phyloP scores from a whole-genome alignment of 805 yeast species.

The Yarrowia sp. region DNA sequence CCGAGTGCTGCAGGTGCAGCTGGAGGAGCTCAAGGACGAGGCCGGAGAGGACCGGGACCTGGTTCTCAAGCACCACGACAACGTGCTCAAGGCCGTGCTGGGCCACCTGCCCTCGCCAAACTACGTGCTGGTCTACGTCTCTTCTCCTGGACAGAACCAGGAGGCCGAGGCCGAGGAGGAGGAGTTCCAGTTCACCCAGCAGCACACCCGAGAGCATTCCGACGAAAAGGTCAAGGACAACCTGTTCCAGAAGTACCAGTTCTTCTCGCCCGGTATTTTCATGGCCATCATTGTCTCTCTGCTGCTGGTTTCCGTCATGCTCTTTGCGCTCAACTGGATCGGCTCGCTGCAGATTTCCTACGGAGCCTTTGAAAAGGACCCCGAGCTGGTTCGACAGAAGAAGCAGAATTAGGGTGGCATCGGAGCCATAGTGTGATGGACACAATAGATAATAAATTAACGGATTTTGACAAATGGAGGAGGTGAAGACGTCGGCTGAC shows the following conservation, averaged over 20 bases:
- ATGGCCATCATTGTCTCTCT: constrained; percentile 73
- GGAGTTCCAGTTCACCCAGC: constrained; percentile 15
- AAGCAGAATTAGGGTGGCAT: constrained; percentile 15
- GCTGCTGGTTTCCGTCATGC: constrained; percentile 63
- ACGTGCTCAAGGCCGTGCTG: constrained; percentile 46
- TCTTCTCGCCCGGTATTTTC: constrained; percentile 82
- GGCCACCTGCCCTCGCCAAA: constrained; percentile 49
- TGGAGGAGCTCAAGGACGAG: constrained; percentile 56
- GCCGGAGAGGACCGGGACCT: constrained; percentile 35
- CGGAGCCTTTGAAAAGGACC: constrained; percentile 67
- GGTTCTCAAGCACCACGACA: constrained; percentile 43
- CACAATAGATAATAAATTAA: constrained; percentile 23
- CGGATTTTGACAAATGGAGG: background rate
- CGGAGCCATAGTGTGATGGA: background rate
- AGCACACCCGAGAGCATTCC: constrained; percentile 8
- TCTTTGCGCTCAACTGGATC: constrained; percentile 74
- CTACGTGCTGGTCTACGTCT: constrained; percentile 49
- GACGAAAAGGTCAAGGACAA: constrained; percentile 26
- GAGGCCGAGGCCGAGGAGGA: constrained; percentile 34
- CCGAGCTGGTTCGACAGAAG: constrained; percentile 37
- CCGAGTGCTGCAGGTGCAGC: constrained; percentile 64
- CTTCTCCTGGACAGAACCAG: constrained; percentile 45
- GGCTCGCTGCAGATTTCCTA: constrained; percentile 76
- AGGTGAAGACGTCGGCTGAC: background rate
- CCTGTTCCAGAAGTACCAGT: constrained; percentile 69